These are phyloP conservation scores for Streptanthus diversifolius DNA, from an alignment of 345 rosid species.

Conservation along the genomic window DNA sequence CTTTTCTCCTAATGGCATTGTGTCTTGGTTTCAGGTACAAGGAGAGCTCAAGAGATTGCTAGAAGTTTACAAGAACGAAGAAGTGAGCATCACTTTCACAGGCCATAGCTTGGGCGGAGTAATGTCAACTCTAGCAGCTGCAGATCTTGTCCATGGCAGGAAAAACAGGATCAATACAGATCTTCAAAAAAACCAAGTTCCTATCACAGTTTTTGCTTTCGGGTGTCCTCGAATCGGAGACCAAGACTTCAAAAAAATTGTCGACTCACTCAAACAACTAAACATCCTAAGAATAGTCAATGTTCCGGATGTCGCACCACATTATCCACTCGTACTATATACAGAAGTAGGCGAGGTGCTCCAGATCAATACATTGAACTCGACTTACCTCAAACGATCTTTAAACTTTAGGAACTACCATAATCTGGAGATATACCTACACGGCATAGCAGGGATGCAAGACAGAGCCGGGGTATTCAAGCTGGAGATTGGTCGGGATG, in stretches of 20 bases:
- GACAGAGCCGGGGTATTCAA: conserved; percentile 21
- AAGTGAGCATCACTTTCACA: conserved; percentile 49
- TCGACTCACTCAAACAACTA: conserved; percentile 14
- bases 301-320: conserved; percentile 36
- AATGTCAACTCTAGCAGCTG: conserved; percentile 48
- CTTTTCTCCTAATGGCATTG: neutral
- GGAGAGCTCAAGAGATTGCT: conserved; percentile 48
- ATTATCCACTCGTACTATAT: conserved; percentile 29
- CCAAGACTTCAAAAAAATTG: conserved; percentile 15
- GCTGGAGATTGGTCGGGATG: conserved; percentile 30
- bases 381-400: conserved; percentile 33
- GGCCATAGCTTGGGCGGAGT: conserved; percentile 71
- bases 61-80: conserved; percentile 49
- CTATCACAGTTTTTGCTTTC: conserved; percentile 50
- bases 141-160: conserved; percentile 45
- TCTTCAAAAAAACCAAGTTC: conserved; percentile 26
- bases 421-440: conserved; percentile 37
- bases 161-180: conserved; percentile 14
- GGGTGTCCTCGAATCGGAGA: conserved; percentile 59
- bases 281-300: conserved; percentile 31
- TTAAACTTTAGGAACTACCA: conserved; percentile 35
- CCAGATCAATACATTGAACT: conserved; percentile 32
- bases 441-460: conserved; percentile 37
- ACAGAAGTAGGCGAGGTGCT: conserved; percentile 24
- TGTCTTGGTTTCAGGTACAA: conserved; percentile 40